A percentile compares a stretch with the other conserved stretches of the same genome.
phyloP scores from a whole-genome alignment of 306 rosid species.

The Abrus pulchellus region DNA sequence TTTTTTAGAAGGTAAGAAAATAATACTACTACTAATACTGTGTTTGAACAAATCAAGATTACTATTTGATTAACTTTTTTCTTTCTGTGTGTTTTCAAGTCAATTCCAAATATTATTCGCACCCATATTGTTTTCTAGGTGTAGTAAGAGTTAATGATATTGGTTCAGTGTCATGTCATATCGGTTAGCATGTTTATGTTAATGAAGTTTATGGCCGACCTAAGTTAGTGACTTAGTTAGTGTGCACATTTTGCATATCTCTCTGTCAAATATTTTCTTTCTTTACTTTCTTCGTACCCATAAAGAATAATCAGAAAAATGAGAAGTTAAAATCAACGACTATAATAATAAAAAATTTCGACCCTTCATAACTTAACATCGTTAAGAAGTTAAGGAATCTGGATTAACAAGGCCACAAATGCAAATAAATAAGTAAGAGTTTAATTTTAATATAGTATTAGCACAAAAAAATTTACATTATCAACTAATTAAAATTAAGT shows the following conservation, averaged over 20 bases:
- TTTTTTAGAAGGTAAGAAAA: background rate
- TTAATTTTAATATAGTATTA: no score
- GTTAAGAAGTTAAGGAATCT: background rate
- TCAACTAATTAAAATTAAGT: no score
- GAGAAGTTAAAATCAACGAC: background rate
- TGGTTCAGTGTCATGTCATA: constrained; percentile 47
- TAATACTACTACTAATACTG: background rate
- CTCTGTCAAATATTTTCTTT: constrained; percentile 1
- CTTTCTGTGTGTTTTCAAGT: constrained; percentile 11
- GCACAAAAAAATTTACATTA: no score
- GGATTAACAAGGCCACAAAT: background rate
- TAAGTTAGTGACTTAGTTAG: constrained; percentile 29
- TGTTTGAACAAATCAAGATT: background rate
- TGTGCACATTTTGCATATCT: constrained; percentile 2
- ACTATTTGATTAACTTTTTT: background rate
- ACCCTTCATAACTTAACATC: background rate
- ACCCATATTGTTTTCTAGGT: background rate
- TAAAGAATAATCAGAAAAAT: background rate
- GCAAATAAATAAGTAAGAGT: background rate
- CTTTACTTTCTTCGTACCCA: constrained; percentile 20
- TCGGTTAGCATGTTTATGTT: constrained; percentile 24
- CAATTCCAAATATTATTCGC: background rate
- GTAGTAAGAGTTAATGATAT: constrained; percentile 5
- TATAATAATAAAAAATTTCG: background rate
- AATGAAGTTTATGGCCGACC: constrained; percentile 32